Evolutionary conservation across 345 rosid species (phyloP).

Genomic region (Corchorus capsularis): DNA sequence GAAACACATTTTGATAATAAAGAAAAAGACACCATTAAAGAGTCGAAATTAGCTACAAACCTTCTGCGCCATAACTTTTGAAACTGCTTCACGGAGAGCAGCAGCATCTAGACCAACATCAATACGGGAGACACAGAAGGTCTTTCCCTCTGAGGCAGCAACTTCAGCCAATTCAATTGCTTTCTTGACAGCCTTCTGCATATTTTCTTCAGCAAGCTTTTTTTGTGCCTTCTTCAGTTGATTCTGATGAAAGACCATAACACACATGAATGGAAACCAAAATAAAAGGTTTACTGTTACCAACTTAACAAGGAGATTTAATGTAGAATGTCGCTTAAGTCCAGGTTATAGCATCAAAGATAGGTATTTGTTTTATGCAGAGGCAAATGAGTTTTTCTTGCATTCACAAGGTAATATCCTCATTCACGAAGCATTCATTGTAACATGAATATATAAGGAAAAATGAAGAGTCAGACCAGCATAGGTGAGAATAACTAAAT

Average conservation of each 20-base stretch:
- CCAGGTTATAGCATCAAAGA: too few species aligned
- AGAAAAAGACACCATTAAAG: not conserved
- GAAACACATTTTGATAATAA: not conserved
- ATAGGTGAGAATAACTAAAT: not conserved
- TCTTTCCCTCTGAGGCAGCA: constrained; percentile 71
- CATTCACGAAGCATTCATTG: too few species aligned
- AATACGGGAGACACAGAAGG: constrained; percentile 67
- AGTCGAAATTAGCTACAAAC: constrained; percentile 28
- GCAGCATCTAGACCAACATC: constrained; percentile 90
- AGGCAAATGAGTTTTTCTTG: too few species aligned
- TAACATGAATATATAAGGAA: too few species aligned
- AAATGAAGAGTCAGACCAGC: constrained; percentile 3
- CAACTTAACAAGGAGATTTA: not conserved
- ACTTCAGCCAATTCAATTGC: constrained; percentile 65
- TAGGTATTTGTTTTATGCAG: too few species aligned
- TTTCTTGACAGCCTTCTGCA: constrained; percentile 64
- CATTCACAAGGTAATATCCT: too few species aligned
- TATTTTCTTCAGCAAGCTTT: constrained; percentile 84
- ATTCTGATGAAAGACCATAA: constrained; percentile 41
- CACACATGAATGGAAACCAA: not conserved
- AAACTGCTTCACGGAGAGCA: constrained; percentile 92
- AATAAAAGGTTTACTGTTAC: not conserved
- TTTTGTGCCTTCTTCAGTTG: constrained; percentile 79
- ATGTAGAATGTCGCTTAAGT: too few species aligned
- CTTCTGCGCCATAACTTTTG: constrained; percentile 77